These are phyloP conservation scores for Phaeosphaeria sp. DNA, from an alignment of 2,329 filamentous ascomycete species.

Conservation along the genomic window DNA sequence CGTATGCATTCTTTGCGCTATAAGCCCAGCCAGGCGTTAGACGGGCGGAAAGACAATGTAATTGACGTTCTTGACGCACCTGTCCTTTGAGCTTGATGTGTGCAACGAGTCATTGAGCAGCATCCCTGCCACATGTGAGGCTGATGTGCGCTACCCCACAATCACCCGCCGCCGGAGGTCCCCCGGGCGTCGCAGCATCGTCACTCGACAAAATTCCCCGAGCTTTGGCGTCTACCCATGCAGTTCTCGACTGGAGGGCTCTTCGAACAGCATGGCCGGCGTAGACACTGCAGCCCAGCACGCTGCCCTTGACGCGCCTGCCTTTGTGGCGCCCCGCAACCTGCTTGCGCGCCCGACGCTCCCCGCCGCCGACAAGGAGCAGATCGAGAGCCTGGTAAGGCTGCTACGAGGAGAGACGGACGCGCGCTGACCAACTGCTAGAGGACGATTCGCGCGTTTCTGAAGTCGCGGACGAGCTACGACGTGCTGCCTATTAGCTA, in stretches of 20 bases:
- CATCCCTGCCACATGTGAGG: background rate
- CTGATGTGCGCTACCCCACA: background rate
- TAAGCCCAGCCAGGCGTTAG: background rate
- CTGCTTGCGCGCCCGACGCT: constrained; percentile 47
- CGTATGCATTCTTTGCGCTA: constrained; percentile 1
- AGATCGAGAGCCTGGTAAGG: constrained; percentile 78
- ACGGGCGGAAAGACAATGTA: background rate
- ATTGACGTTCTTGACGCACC: background rate
- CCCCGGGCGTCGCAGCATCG: constrained; percentile 7
- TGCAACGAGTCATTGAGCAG: background rate
- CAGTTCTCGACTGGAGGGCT: constrained; percentile 42
- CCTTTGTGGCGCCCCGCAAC: constrained; percentile 31
- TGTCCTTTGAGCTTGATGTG: background rate
- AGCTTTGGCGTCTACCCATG: constrained; percentile 23
- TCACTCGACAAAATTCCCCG: constrained; percentile 18
- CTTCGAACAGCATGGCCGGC: constrained; percentile 48
- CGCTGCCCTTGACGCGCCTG: constrained; percentile 25
- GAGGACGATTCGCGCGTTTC: constrained; percentile 92
- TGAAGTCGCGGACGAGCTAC: constrained; percentile 95
- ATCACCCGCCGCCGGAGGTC: background rate
- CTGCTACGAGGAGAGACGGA: background rate
- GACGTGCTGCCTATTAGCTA: constrained; percentile 97
- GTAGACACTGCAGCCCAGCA: constrained; percentile 35
- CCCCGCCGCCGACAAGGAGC: constrained; percentile 75
- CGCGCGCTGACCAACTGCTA: constrained; percentile 22